phyloP scores from a whole-genome alignment of 2,329 filamentous ascomycete species.

The Graphilbum sp. region DNA sequence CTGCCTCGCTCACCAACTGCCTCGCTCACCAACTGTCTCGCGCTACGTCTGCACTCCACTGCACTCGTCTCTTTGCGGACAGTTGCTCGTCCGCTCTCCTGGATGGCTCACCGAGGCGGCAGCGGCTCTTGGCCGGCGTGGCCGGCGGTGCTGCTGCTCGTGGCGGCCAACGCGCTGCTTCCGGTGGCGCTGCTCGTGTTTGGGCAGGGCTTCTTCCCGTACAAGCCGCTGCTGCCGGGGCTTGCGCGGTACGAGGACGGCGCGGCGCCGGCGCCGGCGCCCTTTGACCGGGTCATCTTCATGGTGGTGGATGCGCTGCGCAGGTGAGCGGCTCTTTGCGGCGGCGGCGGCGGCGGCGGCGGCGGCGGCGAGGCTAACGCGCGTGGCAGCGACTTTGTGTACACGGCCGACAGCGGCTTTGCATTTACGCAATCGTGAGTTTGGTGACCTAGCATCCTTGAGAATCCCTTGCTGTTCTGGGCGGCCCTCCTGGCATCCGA shows the following conservation, averaged over 20 bases:
- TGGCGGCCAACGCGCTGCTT: conserved; percentile 60
- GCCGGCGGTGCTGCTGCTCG: conserved; percentile 30
- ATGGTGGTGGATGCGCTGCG: conserved; percentile 95
- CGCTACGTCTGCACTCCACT: too few species aligned
- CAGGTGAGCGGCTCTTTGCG: conserved; percentile 35
- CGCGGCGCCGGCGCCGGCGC: conserved; percentile 41
- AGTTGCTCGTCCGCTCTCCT: too few species aligned
- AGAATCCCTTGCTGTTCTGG: not conserved
- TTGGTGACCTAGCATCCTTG: not conserved
- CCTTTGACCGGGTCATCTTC: conserved; percentile 83
- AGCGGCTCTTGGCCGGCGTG: not conserved
- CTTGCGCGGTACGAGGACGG: conserved; percentile 51
- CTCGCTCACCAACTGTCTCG: too few species aligned
- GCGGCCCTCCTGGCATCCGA: too few species aligned
- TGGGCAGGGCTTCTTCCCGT: conserved; percentile 88
- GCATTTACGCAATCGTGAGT: conserved; percentile 69
- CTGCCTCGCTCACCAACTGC: too few species aligned
- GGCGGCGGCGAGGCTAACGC: conserved; percentile 9
- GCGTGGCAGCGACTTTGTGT: conserved; percentile 71
- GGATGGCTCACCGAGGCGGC: not conserved
- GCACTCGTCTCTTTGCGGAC: too few species aligned
- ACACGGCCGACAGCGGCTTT: conserved; percentile 64
- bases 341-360: too few species aligned
- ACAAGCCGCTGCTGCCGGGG: conserved; percentile 84
- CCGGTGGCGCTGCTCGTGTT: conserved; percentile 62